Percentiles rank a stretch among this genome's conserved stretches.
phyloP scores from a whole-genome alignment of 106 monocot genomes.

The Dendrobium nobile region DNA sequence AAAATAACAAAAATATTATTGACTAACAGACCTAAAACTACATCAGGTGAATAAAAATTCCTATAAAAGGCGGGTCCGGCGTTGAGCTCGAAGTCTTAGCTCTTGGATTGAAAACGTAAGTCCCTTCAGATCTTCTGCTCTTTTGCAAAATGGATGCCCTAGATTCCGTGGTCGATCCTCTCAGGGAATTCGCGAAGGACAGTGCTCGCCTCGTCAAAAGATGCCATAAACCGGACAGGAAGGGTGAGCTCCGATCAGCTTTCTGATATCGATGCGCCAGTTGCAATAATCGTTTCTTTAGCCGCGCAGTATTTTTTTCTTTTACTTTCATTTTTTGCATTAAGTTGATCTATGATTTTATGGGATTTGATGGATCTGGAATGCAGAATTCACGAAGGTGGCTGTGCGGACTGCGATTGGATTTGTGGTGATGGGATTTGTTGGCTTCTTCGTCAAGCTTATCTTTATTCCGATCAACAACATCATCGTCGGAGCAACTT shows the following conservation, averaged over 20 bases:
- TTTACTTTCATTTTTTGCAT: neutral
- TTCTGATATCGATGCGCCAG: neutral
- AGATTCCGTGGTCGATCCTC: constrained; percentile 2
- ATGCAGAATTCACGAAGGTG: constrained; percentile 59
- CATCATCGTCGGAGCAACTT: constrained; percentile 56
- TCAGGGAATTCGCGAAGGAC: constrained; percentile 44
- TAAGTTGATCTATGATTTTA: neutral
- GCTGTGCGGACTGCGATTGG: constrained; percentile 56
- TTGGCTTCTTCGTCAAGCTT: constrained; percentile 64
- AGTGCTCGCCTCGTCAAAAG: constrained; percentile 51
- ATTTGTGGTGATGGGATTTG: constrained; percentile 69
- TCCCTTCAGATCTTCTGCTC: neutral
- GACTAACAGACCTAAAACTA: no score
- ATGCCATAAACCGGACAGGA: constrained; percentile 52
- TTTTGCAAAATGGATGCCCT: neutral
- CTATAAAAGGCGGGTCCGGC: no score
- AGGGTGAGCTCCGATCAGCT: constrained; percentile 18
- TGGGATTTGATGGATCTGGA: neutral
- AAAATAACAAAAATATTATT: no score
- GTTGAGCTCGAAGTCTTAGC: no score
- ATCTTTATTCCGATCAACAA: constrained; percentile 73
- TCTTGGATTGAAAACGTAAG: no score
- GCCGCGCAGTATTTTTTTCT: neutral
- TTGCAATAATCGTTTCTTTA: neutral
- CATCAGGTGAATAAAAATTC: no score